Evolutionary conservation across 495 filamentous ascomycete species (phyloP).

Genomic region (Neurospora sp.): DNA sequence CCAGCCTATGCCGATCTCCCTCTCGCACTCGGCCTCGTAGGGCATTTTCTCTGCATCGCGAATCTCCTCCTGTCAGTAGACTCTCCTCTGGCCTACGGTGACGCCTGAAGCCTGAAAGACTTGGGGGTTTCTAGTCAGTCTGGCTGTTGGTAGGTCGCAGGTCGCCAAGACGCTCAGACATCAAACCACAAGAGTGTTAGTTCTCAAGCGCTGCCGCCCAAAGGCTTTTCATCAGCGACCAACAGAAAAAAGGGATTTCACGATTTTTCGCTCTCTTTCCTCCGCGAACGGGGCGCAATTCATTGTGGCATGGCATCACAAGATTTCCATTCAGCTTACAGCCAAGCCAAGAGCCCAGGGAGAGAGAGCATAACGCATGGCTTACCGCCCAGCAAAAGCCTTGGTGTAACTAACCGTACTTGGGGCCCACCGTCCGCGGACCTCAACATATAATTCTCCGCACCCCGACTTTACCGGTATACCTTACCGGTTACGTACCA

Average conservation of each 20-base stretch:
- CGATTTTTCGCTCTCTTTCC: not conserved
- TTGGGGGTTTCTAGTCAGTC: not conserved
- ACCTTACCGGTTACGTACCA: constrained; percentile 10
- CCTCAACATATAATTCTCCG: not conserved
- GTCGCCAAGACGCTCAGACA: not conserved
- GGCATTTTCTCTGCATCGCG: not conserved
- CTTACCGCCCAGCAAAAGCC: not conserved
- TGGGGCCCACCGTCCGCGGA: not conserved
- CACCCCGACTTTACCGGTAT: not conserved
- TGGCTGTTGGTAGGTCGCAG: not conserved
- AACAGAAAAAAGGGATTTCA: not conserved
- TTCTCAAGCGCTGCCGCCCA: not conserved
- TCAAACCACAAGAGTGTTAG: not conserved
- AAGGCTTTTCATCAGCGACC: not conserved
- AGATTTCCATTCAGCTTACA: not conserved
- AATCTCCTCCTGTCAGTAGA: not conserved
- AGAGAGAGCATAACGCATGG: not conserved
- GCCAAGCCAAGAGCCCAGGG: not conserved
- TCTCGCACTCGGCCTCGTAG: not conserved
- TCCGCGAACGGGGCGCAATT: not conserved
- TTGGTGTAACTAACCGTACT: not conserved
- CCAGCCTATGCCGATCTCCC: not conserved
- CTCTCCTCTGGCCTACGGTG: not conserved
- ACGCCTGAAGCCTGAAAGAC: not conserved
- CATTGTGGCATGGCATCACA: not conserved